These are phyloP conservation scores for Trametes villosa DNA, from an alignment of 768 basidiomycete genomes.

Conservation along the genomic window DNA sequence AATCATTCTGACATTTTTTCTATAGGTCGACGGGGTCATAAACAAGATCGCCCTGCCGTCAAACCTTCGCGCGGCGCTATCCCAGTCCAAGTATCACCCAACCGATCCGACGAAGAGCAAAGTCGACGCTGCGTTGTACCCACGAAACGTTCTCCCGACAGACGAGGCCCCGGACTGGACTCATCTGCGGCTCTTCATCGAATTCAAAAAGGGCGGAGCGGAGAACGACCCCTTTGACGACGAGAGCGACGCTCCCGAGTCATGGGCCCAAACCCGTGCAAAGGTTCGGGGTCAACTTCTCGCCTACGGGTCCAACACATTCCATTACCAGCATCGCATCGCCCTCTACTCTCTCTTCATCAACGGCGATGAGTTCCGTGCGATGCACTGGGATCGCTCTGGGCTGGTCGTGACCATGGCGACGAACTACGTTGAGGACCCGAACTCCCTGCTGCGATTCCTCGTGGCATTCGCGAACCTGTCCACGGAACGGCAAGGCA, in stretches of 20 bases:
- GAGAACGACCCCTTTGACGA: constrained; percentile 9
- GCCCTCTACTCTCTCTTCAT: background rate
- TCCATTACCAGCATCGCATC: constrained; percentile 3
- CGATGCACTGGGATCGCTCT: constrained; percentile 6
- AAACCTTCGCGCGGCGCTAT: too few species aligned
- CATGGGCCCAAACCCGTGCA: background rate
- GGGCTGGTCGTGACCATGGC: background rate
- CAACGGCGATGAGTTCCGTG: background rate
- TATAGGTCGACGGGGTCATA: too few species aligned
- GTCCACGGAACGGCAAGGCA: background rate
- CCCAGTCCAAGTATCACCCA: too few species aligned
- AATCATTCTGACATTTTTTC: too few species aligned
- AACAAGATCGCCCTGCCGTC: too few species aligned
- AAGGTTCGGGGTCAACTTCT: constrained; percentile 2
- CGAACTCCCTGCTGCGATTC: background rate
- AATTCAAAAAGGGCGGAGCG: constrained; percentile 5
- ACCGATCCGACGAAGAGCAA: too few species aligned
- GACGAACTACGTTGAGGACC: background rate
- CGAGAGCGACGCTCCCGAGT: background rate
- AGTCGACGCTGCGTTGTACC: constrained; percentile 10
- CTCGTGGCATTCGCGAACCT: background rate
- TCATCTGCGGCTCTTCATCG: constrained; percentile 8
- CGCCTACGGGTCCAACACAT: too few species aligned
- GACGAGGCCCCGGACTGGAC: constrained; percentile 13
- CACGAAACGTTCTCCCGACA: background rate